Percentiles rank a stretch among this genome's conserved stretches.
Conservation (phyloP, 805 yeast genomes). For the Cyberlindnera maritima region DNA sequence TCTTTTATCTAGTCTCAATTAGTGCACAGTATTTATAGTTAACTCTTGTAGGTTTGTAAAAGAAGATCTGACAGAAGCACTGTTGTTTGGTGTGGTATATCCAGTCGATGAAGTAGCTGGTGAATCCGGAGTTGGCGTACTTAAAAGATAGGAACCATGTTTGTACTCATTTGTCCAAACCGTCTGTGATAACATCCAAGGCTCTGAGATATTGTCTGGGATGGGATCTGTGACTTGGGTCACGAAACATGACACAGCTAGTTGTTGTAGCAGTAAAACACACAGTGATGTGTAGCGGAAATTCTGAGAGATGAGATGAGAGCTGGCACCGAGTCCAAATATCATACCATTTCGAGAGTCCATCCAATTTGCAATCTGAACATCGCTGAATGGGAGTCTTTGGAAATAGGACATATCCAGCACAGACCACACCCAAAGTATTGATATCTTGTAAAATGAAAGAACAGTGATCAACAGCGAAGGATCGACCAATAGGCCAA, state of each 20-base stretch:
- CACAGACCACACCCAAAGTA: slow-evolving; percentile 10
- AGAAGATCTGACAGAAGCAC: neutral
- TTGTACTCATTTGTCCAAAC: slow-evolving; percentile 14
- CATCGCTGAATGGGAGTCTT: slow-evolving; percentile 11
- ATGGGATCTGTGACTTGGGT: slow-evolving; percentile 18
- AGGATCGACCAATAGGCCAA: slow-evolving; percentile 11
- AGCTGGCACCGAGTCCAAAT: slow-evolving; percentile 17
- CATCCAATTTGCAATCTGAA: slow-evolving; percentile 19
- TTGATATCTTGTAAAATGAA: slow-evolving; percentile 8
- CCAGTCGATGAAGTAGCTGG: slow-evolving; percentile 3
- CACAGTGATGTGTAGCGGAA: slow-evolving; percentile 13
- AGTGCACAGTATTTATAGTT: slow-evolving; percentile 14
- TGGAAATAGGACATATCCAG: slow-evolving; percentile 19
- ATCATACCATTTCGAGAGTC: slow-evolving; percentile 21
- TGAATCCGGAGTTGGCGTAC: neutral
- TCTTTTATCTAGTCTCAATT: neutral
- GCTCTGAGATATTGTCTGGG: slow-evolving; percentile 18
- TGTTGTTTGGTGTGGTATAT: slow-evolving; percentile 3
- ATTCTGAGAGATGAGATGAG: neutral
- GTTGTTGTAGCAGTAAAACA: slow-evolving; percentile 17
- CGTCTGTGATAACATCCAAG: slow-evolving; percentile 19
- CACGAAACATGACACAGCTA: slow-evolving; percentile 18
- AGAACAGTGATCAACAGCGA: slow-evolving; percentile 3
- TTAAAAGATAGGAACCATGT: slow-evolving; percentile 11
- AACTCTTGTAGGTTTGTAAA: slow-evolving; percentile 4